A percentile compares a stretch with the other conserved stretches of the same genome.
Evolutionary conservation across 106 monocot species (phyloP).

Genomic region (Acorus gramineus): DNA sequence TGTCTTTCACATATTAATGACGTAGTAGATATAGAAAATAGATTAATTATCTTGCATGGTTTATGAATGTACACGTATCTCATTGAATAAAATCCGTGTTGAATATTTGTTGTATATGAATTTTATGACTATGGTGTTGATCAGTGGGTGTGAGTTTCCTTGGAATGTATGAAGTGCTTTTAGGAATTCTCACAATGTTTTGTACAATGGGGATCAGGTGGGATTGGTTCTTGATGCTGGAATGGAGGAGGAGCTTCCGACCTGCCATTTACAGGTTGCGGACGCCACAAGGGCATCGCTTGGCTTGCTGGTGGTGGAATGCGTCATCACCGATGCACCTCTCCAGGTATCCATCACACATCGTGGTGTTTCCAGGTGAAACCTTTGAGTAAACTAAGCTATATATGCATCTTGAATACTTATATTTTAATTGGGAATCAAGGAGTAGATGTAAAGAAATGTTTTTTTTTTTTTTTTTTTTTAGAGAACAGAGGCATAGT

Average conservation of each 20-base stretch:
- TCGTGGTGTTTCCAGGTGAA: neutral
- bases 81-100: no score
- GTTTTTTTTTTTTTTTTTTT: no score
- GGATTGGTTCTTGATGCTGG: slow-evolving; percentile 93
- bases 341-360: slow-evolving; percentile 39
- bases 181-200: neutral
- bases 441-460: no score
- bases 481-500: no score
- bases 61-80: no score
- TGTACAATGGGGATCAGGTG: slow-evolving; percentile 29
- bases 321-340: slow-evolving; percentile 70
- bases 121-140: no score
- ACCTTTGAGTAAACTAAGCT: neutral
- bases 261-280: slow-evolving; percentile 84
- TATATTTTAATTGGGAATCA: no score
- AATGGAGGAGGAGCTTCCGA: slow-evolving; percentile 72
- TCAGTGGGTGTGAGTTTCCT: neutral
- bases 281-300: slow-evolving; percentile 86
- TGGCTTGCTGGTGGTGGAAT: slow-evolving; percentile 69
- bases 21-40: no score
- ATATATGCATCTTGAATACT: no score
- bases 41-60: no score
- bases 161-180: neutral
- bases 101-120: no score
- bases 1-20: no score